Evolutionary conservation across 768 basidiomycete genomes (phyloP).

Genomic region (Termitomyces sp.): DNA sequence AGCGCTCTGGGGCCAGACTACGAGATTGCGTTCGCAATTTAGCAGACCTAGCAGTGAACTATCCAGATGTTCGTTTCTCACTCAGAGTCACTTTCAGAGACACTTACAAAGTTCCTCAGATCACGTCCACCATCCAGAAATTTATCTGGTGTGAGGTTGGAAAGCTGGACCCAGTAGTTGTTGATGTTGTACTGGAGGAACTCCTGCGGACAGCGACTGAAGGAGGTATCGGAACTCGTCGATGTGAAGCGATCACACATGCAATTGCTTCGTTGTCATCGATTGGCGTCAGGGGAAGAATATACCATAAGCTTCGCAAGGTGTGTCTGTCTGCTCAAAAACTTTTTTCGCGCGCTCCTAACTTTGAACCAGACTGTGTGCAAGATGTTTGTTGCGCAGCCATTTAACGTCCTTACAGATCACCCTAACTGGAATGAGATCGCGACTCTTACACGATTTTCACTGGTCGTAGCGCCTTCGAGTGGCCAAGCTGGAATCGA

Average conservation of each 20-base stretch:
- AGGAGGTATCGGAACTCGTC: conserved; percentile 67
- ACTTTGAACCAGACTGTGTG: conserved; percentile 49
- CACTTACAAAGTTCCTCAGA: conserved; percentile 29
- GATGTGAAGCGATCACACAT: conserved; percentile 72
- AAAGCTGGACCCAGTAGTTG: conserved; percentile 57
- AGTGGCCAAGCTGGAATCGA: conserved; percentile 56
- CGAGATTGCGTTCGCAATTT: conserved; percentile 79
- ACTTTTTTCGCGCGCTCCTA: not conserved
- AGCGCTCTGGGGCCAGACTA: conserved; percentile 67
- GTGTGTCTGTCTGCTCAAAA: conserved; percentile 26
- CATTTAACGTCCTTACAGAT: conserved; percentile 57
- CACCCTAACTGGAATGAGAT: conserved; percentile 80
- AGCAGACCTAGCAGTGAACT: conserved; percentile 66
- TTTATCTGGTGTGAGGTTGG: conserved; percentile 76
- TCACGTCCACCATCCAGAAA: conserved; percentile 61
- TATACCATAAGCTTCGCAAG: conserved; percentile 77
- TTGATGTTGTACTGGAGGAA: conserved; percentile 76
- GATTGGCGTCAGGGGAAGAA: conserved; percentile 70
- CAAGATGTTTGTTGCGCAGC: conserved; percentile 56
- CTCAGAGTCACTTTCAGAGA: not conserved
- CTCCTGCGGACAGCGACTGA: conserved; percentile 79
- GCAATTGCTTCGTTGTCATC: conserved; percentile 71
- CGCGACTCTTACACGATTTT: conserved; percentile 72
- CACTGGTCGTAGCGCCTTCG: conserved; percentile 65
- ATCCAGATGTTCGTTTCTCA: conserved; percentile 52